Evolutionary conservation across 2,329 filamentous ascomycete species (phyloP), one percentile per base, ranked within the genome.

Genomic region (Fusarium secorum): DNA sequence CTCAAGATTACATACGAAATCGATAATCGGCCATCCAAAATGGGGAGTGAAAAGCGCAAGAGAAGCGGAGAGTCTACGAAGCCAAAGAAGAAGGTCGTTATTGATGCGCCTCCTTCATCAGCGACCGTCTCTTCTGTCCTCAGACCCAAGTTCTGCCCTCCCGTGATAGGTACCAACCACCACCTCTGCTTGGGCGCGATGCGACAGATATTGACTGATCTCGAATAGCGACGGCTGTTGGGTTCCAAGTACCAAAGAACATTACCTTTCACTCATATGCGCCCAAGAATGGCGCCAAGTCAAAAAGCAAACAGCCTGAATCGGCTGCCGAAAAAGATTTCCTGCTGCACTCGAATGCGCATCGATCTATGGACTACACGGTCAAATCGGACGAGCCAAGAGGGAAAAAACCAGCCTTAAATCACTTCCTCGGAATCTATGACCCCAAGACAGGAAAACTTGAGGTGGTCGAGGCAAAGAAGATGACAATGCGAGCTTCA

Each of bases 361-460:
- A 91, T 77, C 83, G 80, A 33, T 88, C 83, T 42, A 77, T 91
- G 41, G 86, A 90, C 74, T 91, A 90, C 73, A 89, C 84, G 10
- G 88, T 83, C 32, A 84, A 85, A 62, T 87, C 90, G 75, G 82
- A 82, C 44, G 76, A 76, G 5, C 33, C 73, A 4, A 68, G 75
- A 28, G 79, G 76, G 5, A 65, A 74, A 9, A 77, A 78, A 38
- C 78, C 79, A 35, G 68, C 86, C 7, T 70, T 90, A 48, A 90
- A 88, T 58, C 89, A 92, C 78, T 92, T 89, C 75, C 79, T 92
- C 32, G 90, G 89, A 20, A 81, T 92, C 9, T 91, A 87, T 67
- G 89, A 92, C 72, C 87, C 88, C 1, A 80, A 83, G 36, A 89
- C 87, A 0, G 87, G 87, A 24, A 83, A 87, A 70, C 78, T 92